Evolutionary conservation across 2,329 filamentous ascomycete genomes (phyloP).

Genomic region (Fusarium oxysporum): DNA sequence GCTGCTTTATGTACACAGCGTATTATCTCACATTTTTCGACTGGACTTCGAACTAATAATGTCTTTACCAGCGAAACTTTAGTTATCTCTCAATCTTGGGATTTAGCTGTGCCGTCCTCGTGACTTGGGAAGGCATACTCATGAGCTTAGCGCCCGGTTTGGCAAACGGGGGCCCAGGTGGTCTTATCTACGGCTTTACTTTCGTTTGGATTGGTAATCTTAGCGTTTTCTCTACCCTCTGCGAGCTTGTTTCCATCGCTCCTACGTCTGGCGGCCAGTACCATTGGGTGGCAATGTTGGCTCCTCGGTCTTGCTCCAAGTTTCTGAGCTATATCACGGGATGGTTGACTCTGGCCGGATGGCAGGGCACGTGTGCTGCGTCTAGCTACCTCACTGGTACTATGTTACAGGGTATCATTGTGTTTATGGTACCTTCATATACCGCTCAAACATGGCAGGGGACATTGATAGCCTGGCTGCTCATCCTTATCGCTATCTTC

Average conservation of each 20-base stretch:
- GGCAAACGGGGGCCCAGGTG: constrained; percentile 42
- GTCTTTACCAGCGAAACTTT: constrained; percentile 36
- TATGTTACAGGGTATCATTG: constrained; percentile 41
- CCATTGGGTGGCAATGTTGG: constrained; percentile 38
- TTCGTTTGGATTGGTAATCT: constrained; percentile 61
- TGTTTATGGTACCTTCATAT: constrained; percentile 24
- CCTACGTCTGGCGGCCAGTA: constrained; percentile 35
- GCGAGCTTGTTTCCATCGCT: constrained; percentile 37
- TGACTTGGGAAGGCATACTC: constrained; percentile 42
- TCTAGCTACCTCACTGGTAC: constrained; percentile 36
- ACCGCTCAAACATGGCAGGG: constrained; percentile 41
- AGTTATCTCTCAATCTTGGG: constrained; percentile 38
- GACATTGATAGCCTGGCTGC: constrained; percentile 49
- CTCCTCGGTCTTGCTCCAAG: constrained; percentile 30
- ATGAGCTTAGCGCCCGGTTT: constrained; percentile 38
- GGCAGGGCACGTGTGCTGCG: constrained; percentile 39
- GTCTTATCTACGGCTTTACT: constrained; percentile 63
- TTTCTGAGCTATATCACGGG: constrained; percentile 47
- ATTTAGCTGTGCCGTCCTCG: constrained; percentile 40
- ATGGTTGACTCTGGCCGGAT: constrained; percentile 41
- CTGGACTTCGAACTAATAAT: not conserved
- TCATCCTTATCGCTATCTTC: constrained; percentile 54
- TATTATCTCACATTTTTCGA: not conserved
- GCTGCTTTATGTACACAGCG: not conserved
- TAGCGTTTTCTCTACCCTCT: constrained; percentile 35